phyloP scores from a whole-genome alignment of 73 alveolate genomes.

The Paramecium primaurelia region DNA sequence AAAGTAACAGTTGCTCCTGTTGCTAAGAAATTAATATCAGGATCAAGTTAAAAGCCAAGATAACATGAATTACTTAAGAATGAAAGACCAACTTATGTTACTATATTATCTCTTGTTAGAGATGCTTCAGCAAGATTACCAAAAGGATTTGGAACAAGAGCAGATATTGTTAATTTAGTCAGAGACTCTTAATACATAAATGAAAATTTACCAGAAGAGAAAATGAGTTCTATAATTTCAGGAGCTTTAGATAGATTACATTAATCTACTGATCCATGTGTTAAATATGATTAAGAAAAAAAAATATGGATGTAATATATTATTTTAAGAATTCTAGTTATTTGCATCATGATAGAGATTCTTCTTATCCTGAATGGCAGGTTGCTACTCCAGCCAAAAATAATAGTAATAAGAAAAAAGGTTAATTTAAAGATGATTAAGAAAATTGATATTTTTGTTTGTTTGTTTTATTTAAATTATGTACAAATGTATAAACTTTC shows the following conservation, averaged over 20 bases:
- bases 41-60: conserved; percentile 87
- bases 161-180: conserved; percentile 85
- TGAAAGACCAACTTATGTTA: conserved; percentile 94
- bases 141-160: conserved; percentile 98
- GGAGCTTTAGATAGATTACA: conserved; percentile 99
- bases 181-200: conserved; percentile 89
- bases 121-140: conserved; percentile 98
- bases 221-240: conserved; percentile 85
- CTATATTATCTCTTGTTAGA: conserved; percentile 91
- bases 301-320: conserved; percentile 89
- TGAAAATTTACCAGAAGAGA: conserved; percentile 79
- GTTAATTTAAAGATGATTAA: not conserved
- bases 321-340: conserved; percentile 34
- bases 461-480: not conserved
- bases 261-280: conserved; percentile 97
- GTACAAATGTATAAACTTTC: not conserved
- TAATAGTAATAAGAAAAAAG: conserved; percentile 15
- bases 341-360: conserved; percentile 90
- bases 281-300: conserved; percentile 93
- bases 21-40: conserved; percentile 72
- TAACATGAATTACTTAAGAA: conserved; percentile 90
- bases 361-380: conserved; percentile 89
- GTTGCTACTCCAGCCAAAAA: conserved; percentile 54
- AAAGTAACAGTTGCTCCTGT: conserved; percentile 96
- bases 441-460: not conserved